These are phyloP conservation scores for Rhynchospora breviuscula DNA, from an alignment of 176 grass and related monocot species.

Conservation along the genomic window DNA sequence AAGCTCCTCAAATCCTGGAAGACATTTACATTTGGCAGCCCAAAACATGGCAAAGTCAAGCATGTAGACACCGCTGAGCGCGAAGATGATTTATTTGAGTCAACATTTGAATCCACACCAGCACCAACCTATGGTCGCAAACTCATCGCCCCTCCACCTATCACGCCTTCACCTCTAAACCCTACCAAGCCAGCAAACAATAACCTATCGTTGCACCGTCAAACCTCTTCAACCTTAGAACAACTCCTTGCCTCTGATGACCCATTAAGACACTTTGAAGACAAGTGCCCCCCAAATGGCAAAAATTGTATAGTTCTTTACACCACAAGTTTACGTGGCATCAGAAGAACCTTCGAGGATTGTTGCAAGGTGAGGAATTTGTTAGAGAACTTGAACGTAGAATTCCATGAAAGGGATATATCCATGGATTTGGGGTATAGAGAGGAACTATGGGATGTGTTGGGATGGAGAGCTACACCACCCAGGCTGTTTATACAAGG, in stretches of 20 bases:
- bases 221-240: neutral
- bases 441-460: slow-evolving; percentile 52
- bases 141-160: slow-evolving; percentile 3
- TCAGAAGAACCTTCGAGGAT: slow-evolving; percentile 73
- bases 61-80: neutral
- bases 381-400: slow-evolving; percentile 46
- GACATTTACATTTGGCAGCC: slow-evolving; percentile 1
- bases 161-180: slow-evolving; percentile 5
- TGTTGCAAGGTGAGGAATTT: slow-evolving; percentile 47
- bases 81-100: slow-evolving; percentile 6
- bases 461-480: slow-evolving; percentile 40
- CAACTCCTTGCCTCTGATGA: neutral
- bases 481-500: slow-evolving; percentile 68
- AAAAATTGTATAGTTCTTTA: slow-evolving; percentile 45
- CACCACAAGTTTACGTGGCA: slow-evolving; percentile 63
- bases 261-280: slow-evolving; percentile 32
- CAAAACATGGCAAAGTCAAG: neutral
- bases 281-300: slow-evolving; percentile 44
- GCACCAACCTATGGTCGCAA: slow-evolving; percentile 7
- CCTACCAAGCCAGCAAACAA: neutral
- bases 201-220: neutral
- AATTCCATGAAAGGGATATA: slow-evolving; percentile 72
- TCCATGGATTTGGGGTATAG: slow-evolving; percentile 73
- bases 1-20: slow-evolving; percentile 9
- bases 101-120: slow-evolving; percentile 1